phyloP scores from a whole-genome alignment of 2,329 filamentous ascomycete genomes.

The Arthrobotrys entomopaga region DNA sequence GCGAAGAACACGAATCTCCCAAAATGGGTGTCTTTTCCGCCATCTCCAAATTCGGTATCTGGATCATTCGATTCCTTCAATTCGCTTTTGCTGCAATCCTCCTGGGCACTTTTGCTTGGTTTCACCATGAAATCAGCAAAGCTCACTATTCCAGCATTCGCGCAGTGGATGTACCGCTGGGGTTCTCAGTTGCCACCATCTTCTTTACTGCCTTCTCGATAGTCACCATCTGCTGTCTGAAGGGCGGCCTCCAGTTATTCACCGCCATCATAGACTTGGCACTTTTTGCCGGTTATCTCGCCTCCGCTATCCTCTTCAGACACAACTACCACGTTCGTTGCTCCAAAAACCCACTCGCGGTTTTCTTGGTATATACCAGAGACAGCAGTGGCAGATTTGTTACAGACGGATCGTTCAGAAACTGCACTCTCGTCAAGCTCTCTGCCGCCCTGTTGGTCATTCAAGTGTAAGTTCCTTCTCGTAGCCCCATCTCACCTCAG shows the following conservation, averaged over 20 bases:
- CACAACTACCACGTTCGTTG: slow-evolving; percentile 56
- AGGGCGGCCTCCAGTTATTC: slow-evolving; percentile 33
- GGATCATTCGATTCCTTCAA: slow-evolving; percentile 57
- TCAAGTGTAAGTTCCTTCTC: slow-evolving; percentile 50
- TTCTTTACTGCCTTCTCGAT: slow-evolving; percentile 56
- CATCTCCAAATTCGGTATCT: slow-evolving; percentile 50
- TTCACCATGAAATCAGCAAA: slow-evolving; percentile 57
- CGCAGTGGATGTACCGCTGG: slow-evolving; percentile 51
- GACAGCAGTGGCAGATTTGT: slow-evolving; percentile 26
- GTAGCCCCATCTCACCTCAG: not conserved
- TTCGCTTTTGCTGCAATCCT: slow-evolving; percentile 57
- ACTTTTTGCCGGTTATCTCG: slow-evolving; percentile 57
- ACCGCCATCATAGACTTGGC: slow-evolving; percentile 56
- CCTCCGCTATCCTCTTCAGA: slow-evolving; percentile 54
- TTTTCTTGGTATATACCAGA: slow-evolving; percentile 42
- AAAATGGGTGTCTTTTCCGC: slow-evolving; percentile 35
- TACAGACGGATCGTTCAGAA: slow-evolving; percentile 35
- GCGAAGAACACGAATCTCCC: not conserved
- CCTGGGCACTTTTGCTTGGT: slow-evolving; percentile 56
- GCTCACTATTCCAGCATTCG: slow-evolving; percentile 34
- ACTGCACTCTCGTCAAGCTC: slow-evolving; percentile 54
- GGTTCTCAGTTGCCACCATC: slow-evolving; percentile 55
- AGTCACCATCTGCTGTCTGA: slow-evolving; percentile 55
- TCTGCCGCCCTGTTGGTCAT: slow-evolving; percentile 55
- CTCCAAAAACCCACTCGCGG: slow-evolving; percentile 52